phyloP scores from a whole-genome alignment of 495 filamentous ascomycete genomes.

The Aspergillus nidulans region DNA sequence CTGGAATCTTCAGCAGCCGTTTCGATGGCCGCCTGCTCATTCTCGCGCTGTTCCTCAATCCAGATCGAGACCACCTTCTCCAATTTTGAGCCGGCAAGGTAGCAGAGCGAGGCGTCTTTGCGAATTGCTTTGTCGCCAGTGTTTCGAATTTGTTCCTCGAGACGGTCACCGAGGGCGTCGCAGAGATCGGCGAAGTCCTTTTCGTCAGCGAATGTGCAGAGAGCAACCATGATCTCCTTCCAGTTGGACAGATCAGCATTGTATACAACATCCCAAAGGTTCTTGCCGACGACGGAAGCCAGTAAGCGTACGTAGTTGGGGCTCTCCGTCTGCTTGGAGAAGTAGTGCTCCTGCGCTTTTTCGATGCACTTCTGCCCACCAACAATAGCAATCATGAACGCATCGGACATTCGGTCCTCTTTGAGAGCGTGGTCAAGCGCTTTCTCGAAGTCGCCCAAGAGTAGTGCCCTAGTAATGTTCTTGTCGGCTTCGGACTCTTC shows the following conservation, averaged over 20 bases:
- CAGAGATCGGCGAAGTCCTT: conserved; percentile 94
- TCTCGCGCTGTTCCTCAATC: conserved; percentile 80
- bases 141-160: conserved; percentile 62
- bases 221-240: conserved; percentile 93
- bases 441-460: conserved; percentile 86
- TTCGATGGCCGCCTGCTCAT: conserved; percentile 69
- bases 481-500: conserved; percentile 77
- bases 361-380: conserved; percentile 91
- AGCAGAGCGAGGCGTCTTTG: conserved; percentile 94
- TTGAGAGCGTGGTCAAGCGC: conserved; percentile 83
- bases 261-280: conserved; percentile 96
- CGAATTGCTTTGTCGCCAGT: conserved; percentile 51
- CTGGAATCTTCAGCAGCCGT: conserved; percentile 63
- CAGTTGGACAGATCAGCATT: conserved; percentile 90
- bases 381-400: conserved; percentile 97
- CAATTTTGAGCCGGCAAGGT: conserved; percentile 87
- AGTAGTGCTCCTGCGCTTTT: conserved; percentile 88
- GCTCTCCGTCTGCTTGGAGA: conserved; percentile 71
- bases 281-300: conserved; percentile 89
- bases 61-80: conserved; percentile 96
- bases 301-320: conserved; percentile 92
- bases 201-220: conserved; percentile 90
- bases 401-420: conserved; percentile 87
- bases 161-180: conserved; percentile 87
- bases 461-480: conserved; percentile 78